These are phyloP conservation scores for Hydnum rufescens DNA, from an alignment of 768 basidiomycete genomes.

Conservation along the genomic window DNA sequence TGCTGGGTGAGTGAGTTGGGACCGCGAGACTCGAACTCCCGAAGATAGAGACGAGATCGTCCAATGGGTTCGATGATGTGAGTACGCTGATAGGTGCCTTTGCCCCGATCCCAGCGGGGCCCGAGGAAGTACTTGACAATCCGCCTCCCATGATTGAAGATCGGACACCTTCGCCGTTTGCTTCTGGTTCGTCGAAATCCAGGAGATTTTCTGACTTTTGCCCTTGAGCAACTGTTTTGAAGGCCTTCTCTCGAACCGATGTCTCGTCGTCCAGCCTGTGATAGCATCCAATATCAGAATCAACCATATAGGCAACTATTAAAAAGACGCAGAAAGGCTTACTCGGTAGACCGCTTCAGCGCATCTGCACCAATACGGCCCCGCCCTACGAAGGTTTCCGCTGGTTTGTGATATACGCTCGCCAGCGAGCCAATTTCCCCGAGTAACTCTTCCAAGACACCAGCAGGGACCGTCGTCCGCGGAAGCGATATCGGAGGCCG, in stretches of 20 bases:
- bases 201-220: conserved; percentile 89
- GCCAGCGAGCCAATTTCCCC: conserved; percentile 77
- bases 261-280: conserved; percentile 49
- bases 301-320: not conserved
- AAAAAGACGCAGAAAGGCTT: conserved; percentile 15
- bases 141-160: conserved; percentile 30
- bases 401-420: conserved; percentile 95
- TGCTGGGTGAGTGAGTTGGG: not conserved
- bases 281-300: too few relatives aligned
- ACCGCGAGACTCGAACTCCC: conserved; percentile 23
- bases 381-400: conserved; percentile 84
- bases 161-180: conserved; percentile 27
- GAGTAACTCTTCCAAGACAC: conserved; percentile 74
- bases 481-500: conserved; percentile 89
- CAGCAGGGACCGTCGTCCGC: conserved; percentile 73
- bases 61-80: conserved; percentile 72
- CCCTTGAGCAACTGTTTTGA: conserved; percentile 81
- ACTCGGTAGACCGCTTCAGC: conserved; percentile 45
- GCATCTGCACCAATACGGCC: conserved; percentile 75
- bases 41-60: conserved; percentile 88
- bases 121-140: conserved; percentile 4
- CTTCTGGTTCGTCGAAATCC: conserved; percentile 65
- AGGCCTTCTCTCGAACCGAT: conserved; percentile 49
- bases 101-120: too few relatives aligned
- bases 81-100: conserved; percentile 56